A percentile compares a stretch with the other conserved stretches of the same genome.
These are phyloP conservation scores for Colletotrichum sp. DNA, from an alignment of 2,329 filamentous ascomycete species.

Conservation along the genomic window DNA sequence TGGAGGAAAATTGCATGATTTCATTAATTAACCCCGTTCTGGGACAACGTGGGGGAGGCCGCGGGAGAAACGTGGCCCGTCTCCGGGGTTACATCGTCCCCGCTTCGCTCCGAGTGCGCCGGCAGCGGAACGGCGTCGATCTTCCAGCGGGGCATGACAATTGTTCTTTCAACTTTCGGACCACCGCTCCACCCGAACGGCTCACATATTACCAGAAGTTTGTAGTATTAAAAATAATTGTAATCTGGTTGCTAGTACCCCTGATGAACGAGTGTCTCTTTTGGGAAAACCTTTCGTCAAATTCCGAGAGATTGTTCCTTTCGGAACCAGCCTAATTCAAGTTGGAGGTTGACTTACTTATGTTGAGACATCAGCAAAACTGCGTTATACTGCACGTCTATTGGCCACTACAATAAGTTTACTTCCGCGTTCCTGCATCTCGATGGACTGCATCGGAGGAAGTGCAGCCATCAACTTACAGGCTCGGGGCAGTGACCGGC, in stretches of 20 bases:
- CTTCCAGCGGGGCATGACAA: not conserved
- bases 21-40: not conserved
- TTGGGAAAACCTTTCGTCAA: not conserved
- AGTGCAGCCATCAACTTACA: not conserved
- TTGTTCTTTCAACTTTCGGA: not conserved
- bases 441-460: not conserved
- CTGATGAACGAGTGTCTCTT: not conserved
- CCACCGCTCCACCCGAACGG: not conserved
- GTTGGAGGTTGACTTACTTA: not conserved
- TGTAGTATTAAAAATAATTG: not conserved
- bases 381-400: not conserved
- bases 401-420: not conserved
- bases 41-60: not conserved
- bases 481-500: not conserved
- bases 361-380: not conserved
- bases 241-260: not conserved
- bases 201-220: not conserved
- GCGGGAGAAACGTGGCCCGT: not conserved
- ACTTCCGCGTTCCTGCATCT: not conserved
- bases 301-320: not conserved
- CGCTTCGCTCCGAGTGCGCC: not conserved
- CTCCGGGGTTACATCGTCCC: not conserved
- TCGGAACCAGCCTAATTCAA: not conserved
- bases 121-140: not conserved
- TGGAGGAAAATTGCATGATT: conserved; percentile 11